These are phyloP conservation scores for Starmerella gropengiesseri DNA, from an alignment of 805 yeast genomes.

Conservation along the genomic window DNA sequence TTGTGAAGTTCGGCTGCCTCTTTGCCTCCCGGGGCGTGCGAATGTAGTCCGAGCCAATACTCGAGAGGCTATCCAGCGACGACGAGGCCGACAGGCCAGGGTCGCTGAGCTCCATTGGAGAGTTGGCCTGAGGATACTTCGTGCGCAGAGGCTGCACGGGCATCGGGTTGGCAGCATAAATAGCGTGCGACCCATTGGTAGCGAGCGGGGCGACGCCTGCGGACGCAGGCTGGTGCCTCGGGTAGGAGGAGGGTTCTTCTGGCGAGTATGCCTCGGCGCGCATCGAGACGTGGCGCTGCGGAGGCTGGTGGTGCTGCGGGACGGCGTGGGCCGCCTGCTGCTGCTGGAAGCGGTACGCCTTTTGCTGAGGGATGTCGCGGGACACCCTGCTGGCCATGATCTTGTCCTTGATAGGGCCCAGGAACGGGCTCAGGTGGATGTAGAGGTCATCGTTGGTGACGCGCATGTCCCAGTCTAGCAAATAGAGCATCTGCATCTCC, in stretches of 20 bases:
- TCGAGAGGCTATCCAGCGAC: conserved; percentile 23
- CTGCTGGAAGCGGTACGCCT: neutral
- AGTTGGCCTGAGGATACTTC: conserved; percentile 7
- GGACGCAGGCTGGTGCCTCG: neutral
- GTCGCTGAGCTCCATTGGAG: conserved; percentile 11
- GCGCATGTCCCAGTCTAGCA: conserved; percentile 75
- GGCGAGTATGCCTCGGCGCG: too few relatives aligned
- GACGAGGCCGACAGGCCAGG: conserved; percentile 24
- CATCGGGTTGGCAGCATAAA: conserved; percentile 2
- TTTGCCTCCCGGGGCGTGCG: conserved; percentile 17
- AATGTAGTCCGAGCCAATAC: conserved; percentile 19
- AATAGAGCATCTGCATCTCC: conserved; percentile 74
- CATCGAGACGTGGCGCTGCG: neutral
- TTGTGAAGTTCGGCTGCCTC: conserved; percentile 8
- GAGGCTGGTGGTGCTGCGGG: neutral
- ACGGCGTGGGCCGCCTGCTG: neutral
- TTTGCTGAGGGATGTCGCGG: neutral
- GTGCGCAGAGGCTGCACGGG: conserved; percentile 15
- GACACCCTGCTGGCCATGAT: conserved; percentile 24
- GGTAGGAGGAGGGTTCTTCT: too few relatives aligned
- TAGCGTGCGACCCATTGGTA: neutral
- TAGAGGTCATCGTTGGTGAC: conserved; percentile 62
- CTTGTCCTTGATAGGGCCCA: conserved; percentile 57
- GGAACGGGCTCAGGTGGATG: conserved; percentile 59
- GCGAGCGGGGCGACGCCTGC: neutral